Evolutionary conservation across 2,329 filamentous ascomycete genomes (phyloP), one percentile per base, ranked within the genome.

Genomic region (Didymella sp.): DNA sequence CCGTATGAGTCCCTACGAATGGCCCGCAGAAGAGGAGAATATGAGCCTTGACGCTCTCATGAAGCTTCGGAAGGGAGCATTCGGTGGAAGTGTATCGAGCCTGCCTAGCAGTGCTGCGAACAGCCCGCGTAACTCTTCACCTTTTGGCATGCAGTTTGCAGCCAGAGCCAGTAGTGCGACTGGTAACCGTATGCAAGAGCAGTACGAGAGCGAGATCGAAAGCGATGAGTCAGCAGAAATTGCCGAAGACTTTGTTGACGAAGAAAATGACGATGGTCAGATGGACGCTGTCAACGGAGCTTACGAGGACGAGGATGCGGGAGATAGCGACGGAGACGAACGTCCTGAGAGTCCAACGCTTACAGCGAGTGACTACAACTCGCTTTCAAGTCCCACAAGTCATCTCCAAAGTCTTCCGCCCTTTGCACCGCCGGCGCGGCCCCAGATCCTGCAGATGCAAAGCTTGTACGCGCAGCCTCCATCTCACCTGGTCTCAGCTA

Each of bases 71-170:
- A 88, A 85, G 11, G 87, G 85, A 46, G 89, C 92, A 0, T 96
- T 91, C 85, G 91, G 91, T 22, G 89, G 90, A 4, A 95, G 91
- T 55, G 89, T 91, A 67, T 87, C 84, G 1, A 94, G 90, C 66
- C 77, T 73, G 8, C 69, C 92, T 6, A 81, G 81, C 48, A 89
- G 85, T 61, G 67, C 66, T 17, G 62, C 66, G 4, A 72, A 69
- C 37, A 77, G 73, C 40, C 73, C 75, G 7, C 66, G 75, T 25
- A 76, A 73, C 46, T 75, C 73, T 7, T 75, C 69, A 8, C 70
- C 73, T 11, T 71, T 78, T 77, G 47, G 77, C 38, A 71, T 74
- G 68, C 73, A 74, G 38, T 73, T 71, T 33, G 55, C 68, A 3
- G 69, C 70, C 2, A 60, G 72, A 28, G 63, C 63, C 3, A 58